Evolutionary conservation across 176 grass and related monocot genomes (phyloP).

Genomic region (Elaeis guineensis): DNA sequence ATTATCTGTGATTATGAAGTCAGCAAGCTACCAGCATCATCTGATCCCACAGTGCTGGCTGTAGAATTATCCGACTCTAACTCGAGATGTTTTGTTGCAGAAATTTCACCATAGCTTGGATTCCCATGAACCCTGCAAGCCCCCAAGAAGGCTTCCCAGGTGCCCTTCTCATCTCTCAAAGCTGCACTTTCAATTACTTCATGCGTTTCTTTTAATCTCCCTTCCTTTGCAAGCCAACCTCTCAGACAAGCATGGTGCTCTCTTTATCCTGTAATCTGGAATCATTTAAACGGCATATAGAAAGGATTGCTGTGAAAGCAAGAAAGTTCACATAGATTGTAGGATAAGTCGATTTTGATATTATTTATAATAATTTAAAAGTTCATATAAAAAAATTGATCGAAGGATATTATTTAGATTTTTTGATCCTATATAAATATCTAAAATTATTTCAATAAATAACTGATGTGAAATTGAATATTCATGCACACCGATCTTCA

Average conservation of each 20-base stretch:
- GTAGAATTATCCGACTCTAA: background rate
- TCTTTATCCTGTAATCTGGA: background rate
- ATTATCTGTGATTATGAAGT: no score
- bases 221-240: constrained; percentile 2
- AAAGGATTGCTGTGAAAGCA: constrained; percentile 10
- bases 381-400: no score
- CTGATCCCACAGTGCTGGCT: no score
- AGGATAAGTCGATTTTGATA: no score
- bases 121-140: constrained; percentile 12
- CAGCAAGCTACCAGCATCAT: no score
- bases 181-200: background rate
- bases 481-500: no score
- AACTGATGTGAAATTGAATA: no score
- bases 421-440: no score
- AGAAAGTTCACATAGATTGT: background rate
- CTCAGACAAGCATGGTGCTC: constrained; percentile 7
- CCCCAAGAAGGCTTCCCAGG: constrained; percentile 7
- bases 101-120: background rate
- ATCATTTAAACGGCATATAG: constrained; percentile 1
- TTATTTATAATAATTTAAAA: no score
- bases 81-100: background rate
- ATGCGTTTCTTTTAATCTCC: constrained; percentile 1
- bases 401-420: no score
- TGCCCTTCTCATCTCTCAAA: background rate
- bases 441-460: no score